Percentiles rank a stretch among this genome's conserved stretches.
These are phyloP conservation scores for Epichloe baconii DNA, from an alignment of 2,329 filamentous ascomycete genomes.

Conservation along the genomic window DNA sequence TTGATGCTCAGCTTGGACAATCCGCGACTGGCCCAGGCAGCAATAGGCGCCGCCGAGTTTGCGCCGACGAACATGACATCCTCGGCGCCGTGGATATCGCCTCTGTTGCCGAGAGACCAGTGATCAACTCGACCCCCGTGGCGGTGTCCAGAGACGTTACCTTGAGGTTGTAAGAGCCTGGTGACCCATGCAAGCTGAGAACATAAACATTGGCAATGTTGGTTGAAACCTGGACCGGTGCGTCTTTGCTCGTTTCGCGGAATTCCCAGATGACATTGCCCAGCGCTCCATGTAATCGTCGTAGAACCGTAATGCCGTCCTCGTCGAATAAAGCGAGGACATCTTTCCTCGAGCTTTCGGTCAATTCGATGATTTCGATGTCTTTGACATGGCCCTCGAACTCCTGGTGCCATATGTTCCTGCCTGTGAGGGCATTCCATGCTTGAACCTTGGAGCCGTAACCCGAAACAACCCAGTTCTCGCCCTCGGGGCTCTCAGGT, in stretches of 20 bases:
- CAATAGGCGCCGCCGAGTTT: conserved; percentile 60
- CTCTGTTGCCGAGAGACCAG: conserved; percentile 58
- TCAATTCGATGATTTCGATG: conserved; percentile 64
- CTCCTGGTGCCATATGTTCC: conserved; percentile 58
- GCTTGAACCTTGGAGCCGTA: conserved; percentile 56
- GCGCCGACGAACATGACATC: conserved; percentile 64
- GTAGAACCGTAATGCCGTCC: conserved; percentile 43
- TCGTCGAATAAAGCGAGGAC: conserved; percentile 56
- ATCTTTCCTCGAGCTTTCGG: conserved; percentile 52
- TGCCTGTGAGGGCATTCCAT: conserved; percentile 76
- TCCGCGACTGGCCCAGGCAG: conserved; percentile 59
- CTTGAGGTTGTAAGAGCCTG: conserved; percentile 63
- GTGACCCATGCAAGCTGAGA: conserved; percentile 57
- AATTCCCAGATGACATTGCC: conserved; percentile 72
- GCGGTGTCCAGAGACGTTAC: conserved; percentile 60
- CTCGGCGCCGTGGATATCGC: conserved; percentile 50
- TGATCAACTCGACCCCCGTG: conserved; percentile 63
- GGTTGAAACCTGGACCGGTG: conserved; percentile 63
- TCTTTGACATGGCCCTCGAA: conserved; percentile 50
- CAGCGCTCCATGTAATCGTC: conserved; percentile 57
- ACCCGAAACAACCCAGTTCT: conserved; percentile 65
- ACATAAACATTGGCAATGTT: conserved; percentile 61
- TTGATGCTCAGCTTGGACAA: conserved; percentile 55
- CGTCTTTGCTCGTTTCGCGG: conserved; percentile 52
- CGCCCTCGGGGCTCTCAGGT: conserved; percentile 62